Conservation (phyloP, 2,329 filamentous ascomycete species). For the Plenodomus lindquistii region DNA sequence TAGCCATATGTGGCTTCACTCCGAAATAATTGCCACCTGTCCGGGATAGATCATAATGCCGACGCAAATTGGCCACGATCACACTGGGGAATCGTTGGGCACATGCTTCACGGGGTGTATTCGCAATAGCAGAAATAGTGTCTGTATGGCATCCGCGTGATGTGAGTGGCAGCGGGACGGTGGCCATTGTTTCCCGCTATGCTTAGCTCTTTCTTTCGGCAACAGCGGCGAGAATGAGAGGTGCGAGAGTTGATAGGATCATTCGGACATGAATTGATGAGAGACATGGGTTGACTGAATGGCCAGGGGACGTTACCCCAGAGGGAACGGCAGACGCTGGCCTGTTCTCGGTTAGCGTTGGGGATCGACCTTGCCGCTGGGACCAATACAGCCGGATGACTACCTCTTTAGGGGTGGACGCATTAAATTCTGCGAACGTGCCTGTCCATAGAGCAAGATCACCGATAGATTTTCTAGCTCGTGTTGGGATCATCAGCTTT, state of each 20-base stretch:
- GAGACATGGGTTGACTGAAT: constrained; percentile 9
- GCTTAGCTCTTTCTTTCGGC: constrained; percentile 10
- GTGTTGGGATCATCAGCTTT: constrained; percentile 17
- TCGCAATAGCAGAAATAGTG: not conserved
- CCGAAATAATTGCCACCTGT: constrained; percentile 39
- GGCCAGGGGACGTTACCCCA: constrained; percentile 9
- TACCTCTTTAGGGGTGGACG: constrained; percentile 16
- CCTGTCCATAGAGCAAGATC: constrained; percentile 9
- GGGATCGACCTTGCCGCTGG: constrained; percentile 7
- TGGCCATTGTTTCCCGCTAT: constrained; percentile 8
- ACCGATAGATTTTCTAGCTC: constrained; percentile 16
- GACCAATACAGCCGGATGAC: constrained; percentile 23
- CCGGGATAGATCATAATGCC: constrained; percentile 15
- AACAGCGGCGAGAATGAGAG: constrained; percentile 6
- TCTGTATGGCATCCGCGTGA: constrained; percentile 7
- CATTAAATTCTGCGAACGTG: constrained; percentile 17
- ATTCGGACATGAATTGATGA: constrained; percentile 15
- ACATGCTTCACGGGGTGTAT: constrained; percentile 18
- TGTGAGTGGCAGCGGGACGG: constrained; percentile 15
- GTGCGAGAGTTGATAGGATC: constrained; percentile 4
- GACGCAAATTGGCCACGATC: constrained; percentile 19
- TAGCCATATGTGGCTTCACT: constrained; percentile 30
- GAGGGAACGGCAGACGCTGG: constrained; percentile 5
- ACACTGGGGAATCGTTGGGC: constrained; percentile 15
- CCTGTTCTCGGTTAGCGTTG: constrained; percentile 8